Evolutionary conservation across 1,284 basidiomycete species (phyloP).

Genomic region (Ganoderma multipileum): DNA sequence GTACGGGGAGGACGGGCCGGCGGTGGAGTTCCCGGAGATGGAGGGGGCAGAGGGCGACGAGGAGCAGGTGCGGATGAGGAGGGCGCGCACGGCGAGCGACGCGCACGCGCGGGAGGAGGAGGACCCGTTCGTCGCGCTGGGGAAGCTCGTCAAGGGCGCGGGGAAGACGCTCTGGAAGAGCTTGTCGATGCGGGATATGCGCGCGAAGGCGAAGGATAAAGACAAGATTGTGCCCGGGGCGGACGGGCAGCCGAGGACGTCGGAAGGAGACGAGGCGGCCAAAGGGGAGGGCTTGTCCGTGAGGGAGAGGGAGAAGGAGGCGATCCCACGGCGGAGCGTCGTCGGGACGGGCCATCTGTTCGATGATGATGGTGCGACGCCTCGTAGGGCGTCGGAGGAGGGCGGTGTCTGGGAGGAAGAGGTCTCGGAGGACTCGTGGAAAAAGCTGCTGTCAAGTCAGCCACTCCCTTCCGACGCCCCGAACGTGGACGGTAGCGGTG

Average conservation of each 20-base stretch:
- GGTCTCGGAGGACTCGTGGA: constrained; percentile 27
- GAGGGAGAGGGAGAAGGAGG: constrained; percentile 2
- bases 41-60: constrained; percentile 24
- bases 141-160: constrained; percentile 38
- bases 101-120: constrained; percentile 35
- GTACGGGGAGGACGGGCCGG: constrained; percentile 3
- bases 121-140: constrained; percentile 37
- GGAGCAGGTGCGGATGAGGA: constrained; percentile 20
- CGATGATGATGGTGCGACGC: constrained; percentile 1
- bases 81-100: constrained; percentile 25
- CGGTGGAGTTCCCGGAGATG: constrained; percentile 17
- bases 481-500: too few species aligned
- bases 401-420: constrained; percentile 34
- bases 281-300: neutral
- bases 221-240: neutral
- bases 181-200: constrained; percentile 34
- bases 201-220: constrained; percentile 5
- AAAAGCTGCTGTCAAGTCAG: constrained; percentile 23
- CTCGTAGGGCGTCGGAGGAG: constrained; percentile 7
- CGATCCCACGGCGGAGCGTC: neutral
- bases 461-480: neutral
- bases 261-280: neutral
- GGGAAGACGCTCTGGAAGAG: constrained; percentile 37
- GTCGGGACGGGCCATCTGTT: constrained; percentile 22
- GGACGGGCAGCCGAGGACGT: neutral